Base-by-base conservation (phyloP, 2,329 filamentous ascomycete species). In the Thielaviopsis euricoi region DNA sequence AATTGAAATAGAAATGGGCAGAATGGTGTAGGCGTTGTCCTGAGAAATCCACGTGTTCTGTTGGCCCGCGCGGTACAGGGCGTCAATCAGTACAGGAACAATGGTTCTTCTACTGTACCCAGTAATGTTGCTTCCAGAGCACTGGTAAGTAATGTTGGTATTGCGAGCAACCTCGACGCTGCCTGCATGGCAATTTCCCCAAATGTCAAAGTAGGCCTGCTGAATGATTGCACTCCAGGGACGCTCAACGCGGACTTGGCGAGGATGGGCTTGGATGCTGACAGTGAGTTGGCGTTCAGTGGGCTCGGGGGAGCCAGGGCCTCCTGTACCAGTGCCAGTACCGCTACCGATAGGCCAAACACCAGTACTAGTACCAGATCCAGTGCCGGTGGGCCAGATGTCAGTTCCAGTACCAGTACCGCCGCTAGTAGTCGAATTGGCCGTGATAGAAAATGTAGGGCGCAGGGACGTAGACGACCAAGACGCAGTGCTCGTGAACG, bases 171-270 rank as follows among this genome's bases (percentile, higher is more conserved):
- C 23, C 13, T 43, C 19, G 7, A 33, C n/a, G 43, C n/a, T 50
- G 17, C 33, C 55, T 10, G 26, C 21, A 23, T 17, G 25, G 52
- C 58, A 57, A 21, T 60, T 60, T 10, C 58, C 58, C 54, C 58
- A 60, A 23, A 60, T 60, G 26, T 60, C 54, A 25, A 54, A 50
- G 15, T 50, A 29, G 9, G 53, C 58, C n/a, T 57, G 46, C 51
- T 60, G 53, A 19, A 60, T 19, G 10, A 60, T 50, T 5, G 54
- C 21, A n/a, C 33, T 43, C 58, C 58, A 60, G 22, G 23, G 50
- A 33, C 43, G 22, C 25, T 53, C n/a, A 13, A 60, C 50, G 12
- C 54, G 50, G 12, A 60, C 50, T 21, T 52, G 53, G 46, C 58
- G 54, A 17, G 53, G 58, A 25, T 60, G 54, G 13, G 52, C 33